These are phyloP conservation scores for Zygoascus hellenicus DNA, from an alignment of 1,139 yeast species.

Conservation along the genomic window DNA sequence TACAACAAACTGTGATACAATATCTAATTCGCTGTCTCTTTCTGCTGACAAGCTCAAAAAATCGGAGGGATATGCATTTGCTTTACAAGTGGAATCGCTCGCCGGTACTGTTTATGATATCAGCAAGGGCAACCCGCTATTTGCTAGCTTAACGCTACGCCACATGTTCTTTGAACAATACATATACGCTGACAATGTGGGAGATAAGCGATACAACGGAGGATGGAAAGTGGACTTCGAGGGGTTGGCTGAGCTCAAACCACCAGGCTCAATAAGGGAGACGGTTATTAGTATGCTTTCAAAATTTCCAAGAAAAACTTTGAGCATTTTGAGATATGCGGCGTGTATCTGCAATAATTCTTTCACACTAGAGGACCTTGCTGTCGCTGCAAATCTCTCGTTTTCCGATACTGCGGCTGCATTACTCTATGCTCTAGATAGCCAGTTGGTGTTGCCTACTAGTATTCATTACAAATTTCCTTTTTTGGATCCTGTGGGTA, in stretches of 20 bases:
- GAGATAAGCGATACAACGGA: constrained; percentile 18
- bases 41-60: background rate
- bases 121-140: constrained; percentile 31
- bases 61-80: constrained; percentile 13
- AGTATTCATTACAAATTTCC: constrained; percentile 47
- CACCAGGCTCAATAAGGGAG: constrained; percentile 25
- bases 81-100: constrained; percentile 27
- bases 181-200: constrained; percentile 22
- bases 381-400: constrained; percentile 38
- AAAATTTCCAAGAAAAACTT: constrained; percentile 24
- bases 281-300: constrained; percentile 25
- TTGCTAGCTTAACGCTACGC: constrained; percentile 23
- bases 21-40: background rate
- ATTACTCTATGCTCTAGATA: constrained; percentile 37
- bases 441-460: constrained; percentile 38
- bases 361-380: constrained; percentile 43
- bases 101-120: constrained; percentile 25
- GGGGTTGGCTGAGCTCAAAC: constrained; percentile 17
- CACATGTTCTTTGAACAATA: constrained; percentile 23
- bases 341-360: constrained; percentile 42
- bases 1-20: too few relatives aligned
- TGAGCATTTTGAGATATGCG: constrained; percentile 39
- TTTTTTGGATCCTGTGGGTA: constrained; percentile 37
- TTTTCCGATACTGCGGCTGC: constrained; percentile 31
- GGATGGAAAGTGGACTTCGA: constrained; percentile 31